A percentile compares a stretch with the other conserved stretches of the same genome.
Evolutionary conservation across 179 eudicot genomes (phyloP).

Genomic region (Amaranthus tricolor): DNA sequence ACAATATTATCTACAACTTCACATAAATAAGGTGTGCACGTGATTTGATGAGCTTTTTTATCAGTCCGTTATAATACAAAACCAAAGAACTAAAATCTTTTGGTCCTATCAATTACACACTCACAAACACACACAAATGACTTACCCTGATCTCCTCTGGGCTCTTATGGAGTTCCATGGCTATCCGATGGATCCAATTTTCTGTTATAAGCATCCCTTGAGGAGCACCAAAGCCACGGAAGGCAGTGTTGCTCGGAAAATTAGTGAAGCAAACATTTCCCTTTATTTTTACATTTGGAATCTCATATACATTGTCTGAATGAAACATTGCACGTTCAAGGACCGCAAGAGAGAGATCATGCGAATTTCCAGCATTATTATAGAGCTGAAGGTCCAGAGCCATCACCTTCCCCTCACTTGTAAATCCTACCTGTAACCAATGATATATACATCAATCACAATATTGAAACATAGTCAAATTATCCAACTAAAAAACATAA

Average conservation of each 20-base stretch:
- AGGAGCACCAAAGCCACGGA: constrained; percentile 98
- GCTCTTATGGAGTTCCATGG: constrained; percentile 74
- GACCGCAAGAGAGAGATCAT: constrained; percentile 81
- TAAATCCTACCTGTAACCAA: constrained; percentile 77
- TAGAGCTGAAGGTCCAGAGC: constrained; percentile 90
- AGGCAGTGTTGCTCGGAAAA: constrained; percentile 93
- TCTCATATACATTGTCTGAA: constrained; percentile 91
- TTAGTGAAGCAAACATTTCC: constrained; percentile 96
- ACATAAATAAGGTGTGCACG: too few species aligned
- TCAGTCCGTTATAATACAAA: too few species aligned
- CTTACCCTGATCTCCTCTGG: constrained; percentile 97
- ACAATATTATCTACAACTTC: too few species aligned
- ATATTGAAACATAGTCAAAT: not conserved
- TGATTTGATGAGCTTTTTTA: too few species aligned
- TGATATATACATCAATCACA: not conserved
- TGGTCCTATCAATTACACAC: not conserved
- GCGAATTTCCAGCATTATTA: constrained; percentile 94
- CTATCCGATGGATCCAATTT: constrained; percentile 94
- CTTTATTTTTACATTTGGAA: constrained; percentile 70
- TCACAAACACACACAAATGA: not conserved
- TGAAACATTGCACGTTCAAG: constrained; percentile 99
- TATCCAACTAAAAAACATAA: not conserved
- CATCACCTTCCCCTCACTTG: constrained; percentile 79
- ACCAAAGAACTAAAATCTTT: too few species aligned
- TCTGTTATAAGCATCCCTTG: constrained; percentile 97